phyloP scores from a whole-genome alignment of 192 early-diverging fungal species.

The Gryganskiella cystojenkinii region DNA sequence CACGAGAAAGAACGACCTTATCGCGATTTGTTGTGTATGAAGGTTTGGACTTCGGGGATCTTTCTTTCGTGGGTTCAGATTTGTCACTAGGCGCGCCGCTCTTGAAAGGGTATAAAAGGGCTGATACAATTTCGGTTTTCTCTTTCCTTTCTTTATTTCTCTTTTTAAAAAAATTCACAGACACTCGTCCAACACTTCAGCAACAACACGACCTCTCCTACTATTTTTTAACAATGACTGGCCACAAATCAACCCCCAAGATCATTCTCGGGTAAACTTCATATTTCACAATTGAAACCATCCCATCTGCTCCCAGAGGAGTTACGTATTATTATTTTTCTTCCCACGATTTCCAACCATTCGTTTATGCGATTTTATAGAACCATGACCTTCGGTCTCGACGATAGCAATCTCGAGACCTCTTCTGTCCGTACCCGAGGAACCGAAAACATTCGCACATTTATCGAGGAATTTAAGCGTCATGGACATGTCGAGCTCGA shows the following conservation, averaged over 20 bases:
- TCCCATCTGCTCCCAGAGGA: background rate
- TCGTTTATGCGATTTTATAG: too few relatives aligned
- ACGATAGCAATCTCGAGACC: background rate
- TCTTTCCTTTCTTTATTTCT: background rate
- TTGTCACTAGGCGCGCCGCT: too few relatives aligned
- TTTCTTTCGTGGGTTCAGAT: too few relatives aligned
- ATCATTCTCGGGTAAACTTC: conserved; percentile 24
- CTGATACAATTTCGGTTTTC: too few relatives aligned
- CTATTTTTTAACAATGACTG: conserved; percentile 1
- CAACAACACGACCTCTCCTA: background rate
- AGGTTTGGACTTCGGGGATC: too few relatives aligned
- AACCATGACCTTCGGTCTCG: conserved; percentile 49
- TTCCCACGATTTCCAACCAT: background rate
- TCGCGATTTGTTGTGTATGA: too few relatives aligned
- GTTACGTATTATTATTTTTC: background rate
- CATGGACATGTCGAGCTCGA: conserved; percentile 44
- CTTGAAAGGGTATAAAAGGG: too few relatives aligned
- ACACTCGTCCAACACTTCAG: background rate
- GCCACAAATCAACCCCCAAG: conserved; percentile 6
- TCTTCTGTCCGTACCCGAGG: conserved; percentile 28
- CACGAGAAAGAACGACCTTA: too few relatives aligned
- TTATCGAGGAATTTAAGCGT: conserved; percentile 21
- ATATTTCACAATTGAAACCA: background rate
- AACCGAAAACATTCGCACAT: conserved; percentile 16
- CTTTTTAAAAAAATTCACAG: background rate